Percentiles rank a stretch among this genome's conserved stretches.
These are phyloP conservation scores for Phytophthora parvispora DNA, from an alignment of 352 stramenopile genomes.

Conservation along the genomic window DNA sequence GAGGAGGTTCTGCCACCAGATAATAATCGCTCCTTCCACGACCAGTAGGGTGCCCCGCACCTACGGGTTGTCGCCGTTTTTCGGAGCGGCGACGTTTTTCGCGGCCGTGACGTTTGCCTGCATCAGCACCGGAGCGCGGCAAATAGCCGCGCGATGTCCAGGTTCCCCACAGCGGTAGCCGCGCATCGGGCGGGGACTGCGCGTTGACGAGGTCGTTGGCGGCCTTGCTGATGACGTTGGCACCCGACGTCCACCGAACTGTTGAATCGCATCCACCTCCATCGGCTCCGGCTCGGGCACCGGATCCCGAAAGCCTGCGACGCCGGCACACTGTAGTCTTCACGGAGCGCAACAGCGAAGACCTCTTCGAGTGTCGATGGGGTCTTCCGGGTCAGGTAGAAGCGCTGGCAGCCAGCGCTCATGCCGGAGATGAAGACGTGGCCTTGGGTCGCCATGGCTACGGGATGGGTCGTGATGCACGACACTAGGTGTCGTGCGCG, in stretches of 20 bases:
- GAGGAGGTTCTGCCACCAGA: too few relatives aligned
- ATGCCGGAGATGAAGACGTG: slow-evolving; percentile 29
- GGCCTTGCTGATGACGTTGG: neutral
- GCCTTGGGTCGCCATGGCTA: slow-evolving; percentile 31
- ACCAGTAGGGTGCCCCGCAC: too few relatives aligned
- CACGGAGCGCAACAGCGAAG: slow-evolving; percentile 15
- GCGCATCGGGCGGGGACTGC: neutral
- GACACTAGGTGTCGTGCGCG: slow-evolving; percentile 27
- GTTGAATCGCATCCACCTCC: slow-evolving; percentile 23
- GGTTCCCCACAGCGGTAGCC: slow-evolving; percentile 10
- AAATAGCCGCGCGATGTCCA: slow-evolving; percentile 20
- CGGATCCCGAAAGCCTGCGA: slow-evolving; percentile 10
- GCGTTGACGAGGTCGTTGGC: neutral
- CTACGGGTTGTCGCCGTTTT: slow-evolving; percentile 26
- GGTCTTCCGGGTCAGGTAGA: slow-evolving; percentile 26
- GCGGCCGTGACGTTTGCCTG: neutral
- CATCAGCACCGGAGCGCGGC: slow-evolving; percentile 11
- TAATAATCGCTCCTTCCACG: too few relatives aligned
- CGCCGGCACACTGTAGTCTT: slow-evolving; percentile 24
- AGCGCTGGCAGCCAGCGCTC: slow-evolving; percentile 25
- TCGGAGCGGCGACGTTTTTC: neutral
- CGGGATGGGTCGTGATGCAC: neutral
- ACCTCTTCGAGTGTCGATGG: slow-evolving; percentile 15
- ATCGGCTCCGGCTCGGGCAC: slow-evolving; percentile 9
- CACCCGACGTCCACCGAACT: neutral